These are phyloP conservation scores for Pichia sp. DNA, from an alignment of 1,139 yeast genomes.

Conservation along the genomic window DNA sequence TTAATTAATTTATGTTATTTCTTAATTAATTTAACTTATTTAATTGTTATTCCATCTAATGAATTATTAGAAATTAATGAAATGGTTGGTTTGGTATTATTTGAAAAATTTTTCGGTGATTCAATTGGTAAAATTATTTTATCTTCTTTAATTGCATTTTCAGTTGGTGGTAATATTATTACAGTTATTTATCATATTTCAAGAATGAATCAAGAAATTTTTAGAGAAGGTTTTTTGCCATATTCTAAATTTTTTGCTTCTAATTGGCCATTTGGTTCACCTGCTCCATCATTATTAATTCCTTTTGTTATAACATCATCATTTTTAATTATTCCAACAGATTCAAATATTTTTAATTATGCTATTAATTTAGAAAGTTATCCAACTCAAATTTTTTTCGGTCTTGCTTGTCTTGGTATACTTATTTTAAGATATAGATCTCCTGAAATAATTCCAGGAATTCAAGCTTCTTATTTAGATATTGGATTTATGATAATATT, in stretches of 20 bases:
- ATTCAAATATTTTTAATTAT: constrained; percentile 41
- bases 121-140: constrained; percentile 43
- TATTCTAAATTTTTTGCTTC: constrained; percentile 47
- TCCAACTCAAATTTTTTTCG: constrained; percentile 46
- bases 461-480: constrained; percentile 38
- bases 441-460: constrained; percentile 44
- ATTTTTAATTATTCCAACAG: constrained; percentile 30
- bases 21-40: constrained; percentile 46
- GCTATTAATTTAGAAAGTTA: constrained; percentile 52
- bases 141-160: constrained; percentile 48
- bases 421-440: constrained; percentile 39
- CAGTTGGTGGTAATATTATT: constrained; percentile 56
- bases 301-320: constrained; percentile 29
- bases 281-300: constrained; percentile 37
- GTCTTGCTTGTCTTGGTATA: constrained; percentile 44
- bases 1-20: constrained; percentile 44
- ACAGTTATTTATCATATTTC: constrained; percentile 56
- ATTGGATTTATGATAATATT: constrained; percentile 36
- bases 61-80: constrained; percentile 45
- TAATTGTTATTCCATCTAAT: constrained; percentile 47
- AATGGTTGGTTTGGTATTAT: constrained; percentile 49
- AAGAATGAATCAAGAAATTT: constrained; percentile 53
- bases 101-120: constrained; percentile 49
- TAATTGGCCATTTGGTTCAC: constrained; percentile 52
- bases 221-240: constrained; percentile 55